Evolutionary conservation across 768 basidiomycete species (phyloP), one percentile per base, ranked within the genome.

Genomic region (Auricularia auricula-judae): DNA sequence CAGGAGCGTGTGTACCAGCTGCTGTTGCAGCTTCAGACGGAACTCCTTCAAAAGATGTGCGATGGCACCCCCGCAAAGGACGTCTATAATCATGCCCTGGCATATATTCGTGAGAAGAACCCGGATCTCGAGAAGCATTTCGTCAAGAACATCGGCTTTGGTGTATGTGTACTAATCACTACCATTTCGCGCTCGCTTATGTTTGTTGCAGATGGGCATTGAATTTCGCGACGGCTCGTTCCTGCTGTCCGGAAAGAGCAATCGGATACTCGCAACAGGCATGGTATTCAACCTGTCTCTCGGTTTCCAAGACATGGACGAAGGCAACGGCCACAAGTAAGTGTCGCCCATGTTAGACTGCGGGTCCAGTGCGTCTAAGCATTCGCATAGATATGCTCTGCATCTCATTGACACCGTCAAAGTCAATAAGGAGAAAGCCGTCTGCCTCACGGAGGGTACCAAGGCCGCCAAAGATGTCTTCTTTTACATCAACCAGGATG

Each of bases 211-310:
- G 95, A 98, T 87, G 74, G 96, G 96, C 4, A 85, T 98, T 72
- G 96, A 99, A 74, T 98, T 95, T 77, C 86, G 94, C 51, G 96
- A 99, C 72, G 84, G 88, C 10, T 79, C 86, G 0, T 97, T 94
- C 73, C 76, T 94, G 12, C 77, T 98, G 43, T 88, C 88, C 3
- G 67, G 86, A 7, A 98, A 96, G 78, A 96, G 92, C 70, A 76
- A 76, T 5, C 85, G 88, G 10, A 76, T 76, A 14, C 72, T 98
- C 61, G 86, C 83, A 71, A 78, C 86, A 63, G 86, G 87, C 71
- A 97, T 96, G 94, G 82, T 91, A 34, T 80, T 97, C 73, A 91
- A 87, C 71, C 78, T 99, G 39, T 82, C 83, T 21, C 79, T 98
- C 61, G 94, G 94, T 2, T 93, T 98, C 74, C 81, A 86, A 34